A percentile compares a stretch with the other conserved stretches of the same genome.
These are phyloP conservation scores for Neurospora sp. DNA, from an alignment of 495 filamentous ascomycete species.

Conservation along the genomic window DNA sequence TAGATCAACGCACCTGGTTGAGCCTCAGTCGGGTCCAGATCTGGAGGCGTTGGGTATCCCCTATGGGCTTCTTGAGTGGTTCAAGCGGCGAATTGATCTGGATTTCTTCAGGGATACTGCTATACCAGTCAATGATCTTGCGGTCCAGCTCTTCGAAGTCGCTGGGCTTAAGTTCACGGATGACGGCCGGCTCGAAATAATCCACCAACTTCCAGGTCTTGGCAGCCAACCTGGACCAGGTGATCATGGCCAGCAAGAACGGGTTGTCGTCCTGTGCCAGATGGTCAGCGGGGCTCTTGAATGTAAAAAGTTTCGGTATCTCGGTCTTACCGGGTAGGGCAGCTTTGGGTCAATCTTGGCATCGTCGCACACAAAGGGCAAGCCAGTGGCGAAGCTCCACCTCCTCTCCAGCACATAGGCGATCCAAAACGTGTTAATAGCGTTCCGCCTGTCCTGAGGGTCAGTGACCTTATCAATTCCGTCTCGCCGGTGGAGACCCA, in stretches of 20 bases:
- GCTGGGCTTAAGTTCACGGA: conserved; percentile 43
- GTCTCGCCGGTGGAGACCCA: conserved; percentile 69
- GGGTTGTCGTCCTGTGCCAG: conserved; percentile 53
- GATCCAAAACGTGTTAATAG: conserved; percentile 67
- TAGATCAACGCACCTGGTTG: conserved; percentile 44
- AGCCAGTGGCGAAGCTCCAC: conserved; percentile 72
- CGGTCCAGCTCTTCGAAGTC: conserved; percentile 70
- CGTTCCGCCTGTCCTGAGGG: conserved; percentile 50
- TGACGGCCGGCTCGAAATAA: conserved; percentile 40
- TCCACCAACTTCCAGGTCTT: conserved; percentile 68
- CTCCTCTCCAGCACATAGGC: conserved; percentile 70
- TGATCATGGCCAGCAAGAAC: conserved; percentile 69
- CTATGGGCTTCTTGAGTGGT: conserved; percentile 7
- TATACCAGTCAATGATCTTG: conserved; percentile 70
- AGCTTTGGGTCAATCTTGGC: conserved; percentile 72
- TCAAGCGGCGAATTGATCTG: conserved; percentile 11
- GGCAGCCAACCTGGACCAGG: conserved; percentile 63
- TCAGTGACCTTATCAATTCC: conserved; percentile 56
- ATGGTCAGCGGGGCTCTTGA: neutral
- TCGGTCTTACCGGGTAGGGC: conserved; percentile 57
- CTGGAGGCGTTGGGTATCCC: conserved; percentile 43
- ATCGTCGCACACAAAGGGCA: conserved; percentile 75
- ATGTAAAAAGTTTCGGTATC: neutral
- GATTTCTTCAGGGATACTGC: conserved; percentile 30
- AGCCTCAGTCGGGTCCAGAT: conserved; percentile 58